Evolutionary conservation across 257 asterid species (phyloP).

Genomic region (Solanum pimpinellifolium): DNA sequence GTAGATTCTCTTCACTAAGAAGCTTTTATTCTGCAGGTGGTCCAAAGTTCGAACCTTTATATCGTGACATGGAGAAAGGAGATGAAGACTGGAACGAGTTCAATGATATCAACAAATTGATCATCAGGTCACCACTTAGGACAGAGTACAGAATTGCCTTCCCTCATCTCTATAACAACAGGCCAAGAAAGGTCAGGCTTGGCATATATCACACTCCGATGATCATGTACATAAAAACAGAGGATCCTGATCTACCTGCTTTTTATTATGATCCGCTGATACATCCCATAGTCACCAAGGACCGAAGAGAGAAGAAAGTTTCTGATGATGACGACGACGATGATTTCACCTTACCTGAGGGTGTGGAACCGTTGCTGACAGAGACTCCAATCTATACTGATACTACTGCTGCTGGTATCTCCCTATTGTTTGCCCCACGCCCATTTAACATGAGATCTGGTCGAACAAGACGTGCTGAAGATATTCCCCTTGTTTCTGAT

Average conservation of each 20-base stretch:
- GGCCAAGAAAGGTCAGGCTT: conserved; percentile 93
- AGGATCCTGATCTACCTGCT: conserved; percentile 99
- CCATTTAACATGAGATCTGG: conserved; percentile 99
- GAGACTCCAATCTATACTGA: conserved; percentile 74
- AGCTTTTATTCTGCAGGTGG: conserved; percentile 52
- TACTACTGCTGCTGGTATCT: conserved; percentile 96
- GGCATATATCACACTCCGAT: conserved; percentile 88
- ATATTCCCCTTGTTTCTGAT: conserved; percentile 96
- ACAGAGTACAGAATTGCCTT: conserved; percentile 97
- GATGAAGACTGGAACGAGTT: conserved; percentile 99
- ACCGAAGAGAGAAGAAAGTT: conserved; percentile 57
- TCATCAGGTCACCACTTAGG: conserved; percentile 94
- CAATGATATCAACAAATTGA: conserved; percentile 91
- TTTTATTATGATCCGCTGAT: conserved; percentile 91
- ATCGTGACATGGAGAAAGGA: conserved; percentile 99
- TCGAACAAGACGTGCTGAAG: conserved; percentile 97
- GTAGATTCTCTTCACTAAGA: not conserved
- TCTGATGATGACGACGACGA: conserved; percentile 83
- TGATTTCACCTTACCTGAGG: conserved; percentile 78
- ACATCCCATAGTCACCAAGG: conserved; percentile 88
- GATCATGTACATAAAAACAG: conserved; percentile 96
- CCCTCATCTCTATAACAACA: conserved; percentile 88
- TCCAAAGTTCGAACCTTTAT: conserved; percentile 95
- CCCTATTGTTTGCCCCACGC: conserved; percentile 93
- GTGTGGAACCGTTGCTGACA: conserved; percentile 65